Conservation (phyloP, 1,284 basidiomycete species). For the Leccinum huronense region DNA sequence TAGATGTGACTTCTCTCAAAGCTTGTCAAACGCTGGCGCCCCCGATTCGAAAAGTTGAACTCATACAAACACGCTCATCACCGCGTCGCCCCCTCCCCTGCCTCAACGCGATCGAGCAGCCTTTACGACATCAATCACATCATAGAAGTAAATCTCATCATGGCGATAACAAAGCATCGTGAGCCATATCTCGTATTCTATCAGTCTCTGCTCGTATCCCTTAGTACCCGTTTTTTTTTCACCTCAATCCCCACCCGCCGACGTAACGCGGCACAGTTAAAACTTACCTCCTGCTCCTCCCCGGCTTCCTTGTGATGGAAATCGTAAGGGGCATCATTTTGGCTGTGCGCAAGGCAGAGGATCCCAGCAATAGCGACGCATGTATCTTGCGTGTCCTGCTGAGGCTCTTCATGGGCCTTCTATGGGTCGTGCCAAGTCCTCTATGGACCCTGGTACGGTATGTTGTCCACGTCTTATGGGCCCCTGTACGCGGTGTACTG, state of each 20-base stretch:
- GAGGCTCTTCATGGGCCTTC: background rate
- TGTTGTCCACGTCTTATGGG: background rate
- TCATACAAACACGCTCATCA: background rate
- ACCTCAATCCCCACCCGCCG: no score
- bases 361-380: constrained; percentile 9
- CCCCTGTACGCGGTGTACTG: constrained; percentile 14
- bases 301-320: no score
- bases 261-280: no score
- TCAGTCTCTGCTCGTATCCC: background rate
- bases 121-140: background rate
- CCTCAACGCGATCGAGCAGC: background rate
- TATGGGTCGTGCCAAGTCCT: constrained; percentile 4
- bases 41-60: background rate
- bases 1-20: constrained; percentile 4
- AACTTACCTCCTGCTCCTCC: no score
- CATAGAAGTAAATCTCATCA: background rate
- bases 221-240: no score
- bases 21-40: background rate
- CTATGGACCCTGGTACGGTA: constrained; percentile 6
- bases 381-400: constrained; percentile 10
- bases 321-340: fast-evolving
- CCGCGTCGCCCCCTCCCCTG: background rate
- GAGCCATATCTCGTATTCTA: background rate
- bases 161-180: background rate
- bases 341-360: background rate